Base-by-base conservation (phyloP, 2,329 filamentous ascomycete genomes). In the Cladophialophora psammophila region DNA sequence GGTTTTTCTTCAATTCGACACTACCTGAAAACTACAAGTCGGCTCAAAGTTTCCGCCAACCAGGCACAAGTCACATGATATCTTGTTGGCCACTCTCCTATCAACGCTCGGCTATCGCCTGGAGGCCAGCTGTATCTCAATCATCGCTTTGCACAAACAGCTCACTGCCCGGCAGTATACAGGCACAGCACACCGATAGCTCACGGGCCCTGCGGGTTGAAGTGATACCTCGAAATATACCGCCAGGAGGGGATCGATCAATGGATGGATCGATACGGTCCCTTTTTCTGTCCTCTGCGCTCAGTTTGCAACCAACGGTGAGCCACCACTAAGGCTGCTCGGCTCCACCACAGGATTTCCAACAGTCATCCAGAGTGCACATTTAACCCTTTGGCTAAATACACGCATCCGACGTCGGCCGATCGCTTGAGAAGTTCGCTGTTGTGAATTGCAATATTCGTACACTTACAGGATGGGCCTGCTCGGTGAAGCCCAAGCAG, bases 371-470 rank as follows among this genome's bases (percentile, higher is more conserved):
- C 34, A 31, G 57, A 50, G 40, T 18, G 18, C 36, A 15, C 32
- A 20, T 13, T 15, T 20, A 26, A 26, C 18, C 32, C 40, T 9
- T 50, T 50, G 18, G 45, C 18, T 50, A 50, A 50, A 12, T 5
- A 26, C n/a, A 31, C 13, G 45, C 45, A 50, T 20, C 45, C 45
- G 45, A 31, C 26, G 45, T 50, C 20, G 20, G 45, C 45, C 45
- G 26, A 26, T 26, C 20, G 45, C 26, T 10, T 26, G 45, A 12
- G 15, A 13, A 31, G 13, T 26, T 31, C 6, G n/a, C 26, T 50
- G 45, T 31, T 18, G 45, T 50, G 45, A 50, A 20, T 7, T 18
- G 45, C 45, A 50, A 50, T 60, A 60, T 42, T 50, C 57, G 57
- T 60, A 60, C 31, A 50, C 15, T 34, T 48, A 34, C 34, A 34